These are phyloP conservation scores for Leccinellum rugosiceps DNA, from an alignment of 768 basidiomycete genomes.

Conservation along the genomic window DNA sequence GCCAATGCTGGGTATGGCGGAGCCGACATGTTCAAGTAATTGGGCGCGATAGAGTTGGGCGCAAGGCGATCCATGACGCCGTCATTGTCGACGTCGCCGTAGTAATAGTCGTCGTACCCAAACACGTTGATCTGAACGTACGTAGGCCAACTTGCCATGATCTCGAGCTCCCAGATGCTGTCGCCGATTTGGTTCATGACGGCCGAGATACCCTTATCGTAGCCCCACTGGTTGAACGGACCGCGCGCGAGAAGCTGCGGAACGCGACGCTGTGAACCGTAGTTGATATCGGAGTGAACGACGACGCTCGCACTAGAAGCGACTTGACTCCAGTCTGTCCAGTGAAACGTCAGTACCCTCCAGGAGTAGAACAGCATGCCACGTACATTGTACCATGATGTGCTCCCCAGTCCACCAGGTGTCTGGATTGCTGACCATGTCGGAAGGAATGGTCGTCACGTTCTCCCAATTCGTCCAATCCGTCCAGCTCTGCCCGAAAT, in stretches of 20 bases:
- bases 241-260: conserved; percentile 88
- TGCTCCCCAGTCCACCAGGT: conserved; percentile 82
- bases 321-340: conserved; percentile 72
- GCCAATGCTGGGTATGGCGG: conserved; percentile 86
- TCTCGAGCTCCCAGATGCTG: conserved; percentile 79
- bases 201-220: conserved; percentile 74
- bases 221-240: conserved; percentile 90
- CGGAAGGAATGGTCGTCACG: conserved; percentile 57
- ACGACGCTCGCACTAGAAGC: conserved; percentile 61
- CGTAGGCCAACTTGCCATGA: conserved; percentile 89
- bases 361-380: not conserved
- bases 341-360: conserved; percentile 1
- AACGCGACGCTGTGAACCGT: conserved; percentile 62
- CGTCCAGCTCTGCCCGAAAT: conserved; percentile 85
- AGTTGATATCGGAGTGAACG: conserved; percentile 74
- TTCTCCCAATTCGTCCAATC: conserved; percentile 79
- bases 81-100: conserved; percentile 86
- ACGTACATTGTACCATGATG: conserved; percentile 83
- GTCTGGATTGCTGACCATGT: conserved; percentile 44
- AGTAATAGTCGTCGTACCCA: conserved; percentile 89
- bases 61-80: conserved; percentile 88
- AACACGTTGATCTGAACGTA: conserved; percentile 89
- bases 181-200: conserved; percentile 63
- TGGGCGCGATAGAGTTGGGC: conserved; percentile 80
- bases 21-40: conserved; percentile 89